Percentiles rank a stretch among this genome's conserved stretches.
Conservation (phyloP, 163 green algal species). For the Coccomyxa subellipsoidea region DNA sequence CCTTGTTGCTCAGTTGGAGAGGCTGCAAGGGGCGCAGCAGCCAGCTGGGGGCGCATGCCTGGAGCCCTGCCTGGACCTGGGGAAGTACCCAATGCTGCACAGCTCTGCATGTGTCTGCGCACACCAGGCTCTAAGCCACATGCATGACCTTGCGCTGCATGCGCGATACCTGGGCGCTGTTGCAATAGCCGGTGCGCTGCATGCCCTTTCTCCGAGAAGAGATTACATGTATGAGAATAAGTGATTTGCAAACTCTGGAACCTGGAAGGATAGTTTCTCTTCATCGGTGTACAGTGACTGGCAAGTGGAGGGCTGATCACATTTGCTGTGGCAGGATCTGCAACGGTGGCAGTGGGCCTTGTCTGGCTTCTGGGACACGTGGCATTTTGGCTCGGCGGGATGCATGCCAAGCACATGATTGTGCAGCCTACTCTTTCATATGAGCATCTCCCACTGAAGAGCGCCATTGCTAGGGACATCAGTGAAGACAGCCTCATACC, state of each 20-base stretch:
- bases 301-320: background rate
- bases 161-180: background rate
- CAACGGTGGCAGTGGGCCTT: background rate
- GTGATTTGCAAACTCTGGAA: too few species aligned
- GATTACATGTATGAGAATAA: background rate
- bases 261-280: too few species aligned
- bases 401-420: background rate
- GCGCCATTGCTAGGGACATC: background rate
- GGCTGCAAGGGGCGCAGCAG: background rate
- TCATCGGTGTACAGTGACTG: too few species aligned
- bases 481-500: background rate
- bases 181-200: background rate
- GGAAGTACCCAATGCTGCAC: constrained; percentile 1
- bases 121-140: background rate
- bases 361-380: background rate
- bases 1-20: background rate
- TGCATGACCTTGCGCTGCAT: background rate
- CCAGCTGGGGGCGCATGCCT: background rate
- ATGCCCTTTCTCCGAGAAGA: background rate
- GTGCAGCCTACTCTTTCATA: background rate
- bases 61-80: background rate
- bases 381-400: background rate
- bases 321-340: background rate
- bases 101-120: background rate
- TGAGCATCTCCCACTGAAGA: background rate